phyloP scores from a whole-genome alignment of 2,329 filamentous ascomycete genomes.

The Fusarium oligoseptatum region DNA sequence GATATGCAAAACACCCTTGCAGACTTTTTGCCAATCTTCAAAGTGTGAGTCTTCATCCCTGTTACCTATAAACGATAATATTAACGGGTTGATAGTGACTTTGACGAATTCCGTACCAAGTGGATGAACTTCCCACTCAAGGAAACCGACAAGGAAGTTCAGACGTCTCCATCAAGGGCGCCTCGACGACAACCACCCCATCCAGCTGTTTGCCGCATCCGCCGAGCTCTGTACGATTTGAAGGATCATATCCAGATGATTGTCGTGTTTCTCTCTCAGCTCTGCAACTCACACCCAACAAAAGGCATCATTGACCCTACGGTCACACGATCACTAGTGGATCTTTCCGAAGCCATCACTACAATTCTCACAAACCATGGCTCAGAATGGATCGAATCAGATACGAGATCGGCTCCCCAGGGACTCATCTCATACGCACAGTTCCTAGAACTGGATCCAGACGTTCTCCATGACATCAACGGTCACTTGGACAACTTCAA shows the following conservation, averaged over 20 bases:
- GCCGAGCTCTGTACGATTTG: constrained; percentile 33
- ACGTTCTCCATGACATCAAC: constrained; percentile 30
- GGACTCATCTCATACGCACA: constrained; percentile 29
- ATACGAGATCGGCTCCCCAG: background rate
- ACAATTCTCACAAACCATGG: constrained; percentile 42
- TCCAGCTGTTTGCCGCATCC: constrained; percentile 28
- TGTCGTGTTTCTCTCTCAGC: constrained; percentile 4
- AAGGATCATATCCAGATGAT: constrained; percentile 35
- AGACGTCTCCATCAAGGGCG: background rate
- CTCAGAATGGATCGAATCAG: constrained; percentile 43
- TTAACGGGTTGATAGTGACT: constrained; percentile 27
- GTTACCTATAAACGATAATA: no score
- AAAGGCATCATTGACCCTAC: background rate
- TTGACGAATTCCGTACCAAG: constrained; percentile 29
- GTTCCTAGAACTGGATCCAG: constrained; percentile 31
- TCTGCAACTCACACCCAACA: background rate
- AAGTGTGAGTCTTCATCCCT: constrained; percentile 26
- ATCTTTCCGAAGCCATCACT: constrained; percentile 28
- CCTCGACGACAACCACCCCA: constrained; percentile 11
- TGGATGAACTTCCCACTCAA: constrained; percentile 28
- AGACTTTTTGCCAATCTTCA: constrained; percentile 39
- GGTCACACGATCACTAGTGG: constrained; percentile 1
- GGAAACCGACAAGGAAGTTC: background rate
- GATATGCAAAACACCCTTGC: background rate
- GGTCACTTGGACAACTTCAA: constrained; percentile 25